These are phyloP conservation scores for Huntiella omanensis DNA, from an alignment of 2,329 filamentous ascomycete species.

Conservation along the genomic window DNA sequence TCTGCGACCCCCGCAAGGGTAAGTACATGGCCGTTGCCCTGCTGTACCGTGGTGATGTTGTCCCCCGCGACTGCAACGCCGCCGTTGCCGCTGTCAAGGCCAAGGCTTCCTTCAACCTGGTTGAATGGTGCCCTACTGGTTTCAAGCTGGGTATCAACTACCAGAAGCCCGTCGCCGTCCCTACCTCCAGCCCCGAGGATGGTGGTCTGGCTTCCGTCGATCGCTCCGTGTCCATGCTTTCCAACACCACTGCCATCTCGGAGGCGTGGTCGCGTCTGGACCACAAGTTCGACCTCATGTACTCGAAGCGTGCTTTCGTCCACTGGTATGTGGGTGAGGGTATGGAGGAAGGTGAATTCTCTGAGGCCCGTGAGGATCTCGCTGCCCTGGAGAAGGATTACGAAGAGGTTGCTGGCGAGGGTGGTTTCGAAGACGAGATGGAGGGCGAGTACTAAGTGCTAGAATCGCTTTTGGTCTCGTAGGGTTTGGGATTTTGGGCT, in stretches of 20 bases:
- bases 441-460: conserved; percentile 59
- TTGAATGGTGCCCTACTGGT: conserved; percentile 58
- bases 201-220: conserved; percentile 43
- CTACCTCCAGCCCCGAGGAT: conserved; percentile 29
- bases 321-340: conserved; percentile 75
- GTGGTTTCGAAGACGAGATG: conserved; percentile 41
- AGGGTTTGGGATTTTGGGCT: too few relatives aligned
- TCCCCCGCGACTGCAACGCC: conserved; percentile 49
- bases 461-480: background rate
- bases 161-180: conserved; percentile 45
- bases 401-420: conserved; percentile 66
- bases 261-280: conserved; percentile 56
- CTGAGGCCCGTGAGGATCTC: conserved; percentile 69
- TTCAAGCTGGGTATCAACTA: conserved; percentile 65
- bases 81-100: conserved; percentile 50
- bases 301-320: conserved; percentile 58
- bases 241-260: conserved; percentile 56
- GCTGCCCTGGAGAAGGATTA: conserved; percentile 76
- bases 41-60: conserved; percentile 52
- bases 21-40: conserved; percentile 62
- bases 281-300: conserved; percentile 63
- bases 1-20: conserved; percentile 54
- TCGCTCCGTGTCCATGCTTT: conserved; percentile 50
- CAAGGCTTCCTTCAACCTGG: conserved; percentile 53
- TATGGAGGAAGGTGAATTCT: conserved; percentile 86